Evolutionary conservation across 176 grass and related monocot species (phyloP).

Genomic region (Puccinellia tenuiflora): DNA sequence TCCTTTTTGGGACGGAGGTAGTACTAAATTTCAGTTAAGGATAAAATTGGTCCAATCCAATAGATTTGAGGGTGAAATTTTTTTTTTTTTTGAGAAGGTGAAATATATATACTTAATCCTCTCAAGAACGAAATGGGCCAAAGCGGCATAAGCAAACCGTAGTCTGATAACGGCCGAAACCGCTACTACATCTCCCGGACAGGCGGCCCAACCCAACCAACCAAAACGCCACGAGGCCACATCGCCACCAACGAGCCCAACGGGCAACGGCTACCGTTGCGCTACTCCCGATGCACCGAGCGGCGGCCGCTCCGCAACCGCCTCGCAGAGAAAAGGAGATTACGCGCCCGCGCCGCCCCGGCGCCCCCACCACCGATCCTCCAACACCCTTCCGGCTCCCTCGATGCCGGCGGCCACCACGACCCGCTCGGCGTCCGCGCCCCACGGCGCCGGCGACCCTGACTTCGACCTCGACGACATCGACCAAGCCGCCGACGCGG

Average conservation of each 20-base stretch:
- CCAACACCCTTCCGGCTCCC: background rate
- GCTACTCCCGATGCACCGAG: background rate
- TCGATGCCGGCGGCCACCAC: constrained; percentile 22
- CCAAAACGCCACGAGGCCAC: background rate
- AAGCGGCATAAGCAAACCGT: background rate
- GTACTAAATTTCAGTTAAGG: too few relatives aligned
- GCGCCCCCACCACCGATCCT: background rate
- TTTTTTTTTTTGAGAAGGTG: too few relatives aligned
- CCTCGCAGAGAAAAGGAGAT: background rate
- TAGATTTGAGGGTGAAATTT: too few relatives aligned
- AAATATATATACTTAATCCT: too few relatives aligned
- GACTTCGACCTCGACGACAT: constrained; percentile 18
- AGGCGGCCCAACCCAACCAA: background rate
- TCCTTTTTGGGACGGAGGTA: too few relatives aligned
- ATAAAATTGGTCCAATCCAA: too few relatives aligned
- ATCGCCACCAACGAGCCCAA: background rate
- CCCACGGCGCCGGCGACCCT: background rate
- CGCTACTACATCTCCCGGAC: background rate
- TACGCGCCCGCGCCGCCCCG: background rate
- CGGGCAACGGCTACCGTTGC: constrained; percentile 28
- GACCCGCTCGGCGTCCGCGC: background rate
- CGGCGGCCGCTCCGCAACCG: background rate
- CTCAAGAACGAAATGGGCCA: too few relatives aligned
- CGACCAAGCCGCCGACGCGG: constrained; percentile 10
- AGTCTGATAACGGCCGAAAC: background rate